Evolutionary conservation across 2,329 filamentous ascomycete species (phyloP).

Genomic region (Stenocarpella maydis): DNA sequence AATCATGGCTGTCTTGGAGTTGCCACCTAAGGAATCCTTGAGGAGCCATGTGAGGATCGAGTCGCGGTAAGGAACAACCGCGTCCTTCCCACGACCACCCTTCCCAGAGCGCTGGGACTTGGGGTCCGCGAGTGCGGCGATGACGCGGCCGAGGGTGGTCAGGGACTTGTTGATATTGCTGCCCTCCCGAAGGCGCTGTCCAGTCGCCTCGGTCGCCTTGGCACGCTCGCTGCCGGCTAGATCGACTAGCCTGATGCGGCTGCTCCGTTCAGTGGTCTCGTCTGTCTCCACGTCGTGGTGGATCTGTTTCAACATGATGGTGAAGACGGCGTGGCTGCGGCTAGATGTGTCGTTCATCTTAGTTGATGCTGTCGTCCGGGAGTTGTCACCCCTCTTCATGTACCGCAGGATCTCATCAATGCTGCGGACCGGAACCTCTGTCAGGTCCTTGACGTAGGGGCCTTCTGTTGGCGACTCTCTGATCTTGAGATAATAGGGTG

Average conservation of each 20-base stretch:
- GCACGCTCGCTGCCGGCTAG: slow-evolving; percentile 94
- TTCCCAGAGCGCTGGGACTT: slow-evolving; percentile 67
- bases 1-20: slow-evolving; percentile 99
- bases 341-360: slow-evolving; percentile 99
- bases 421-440: slow-evolving; percentile 88
- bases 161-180: slow-evolving; percentile 99
- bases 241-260: slow-evolving; percentile 93
- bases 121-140: slow-evolving; percentile 83
- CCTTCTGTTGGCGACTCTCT: slow-evolving; percentile 94
- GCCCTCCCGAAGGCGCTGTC: slow-evolving; percentile 87
- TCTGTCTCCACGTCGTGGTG: slow-evolving; percentile 98
- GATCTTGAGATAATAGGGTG: slow-evolving; percentile 94
- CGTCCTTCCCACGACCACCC: slow-evolving; percentile 64
- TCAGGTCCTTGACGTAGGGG: slow-evolving; percentile 95
- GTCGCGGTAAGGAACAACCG: slow-evolving; percentile 92
- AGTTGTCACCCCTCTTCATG: slow-evolving; percentile 90
- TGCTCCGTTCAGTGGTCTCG: slow-evolving; percentile 93
- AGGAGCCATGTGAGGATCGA: slow-evolving; percentile 85
- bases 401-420: slow-evolving; percentile 86
- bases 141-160: slow-evolving; percentile 93
- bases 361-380: slow-evolving; percentile 88
- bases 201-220: slow-evolving; percentile 94
- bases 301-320: slow-evolving; percentile 97
- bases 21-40: slow-evolving; percentile 94
- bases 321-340: slow-evolving; percentile 96